Base-by-base conservation (phyloP, 2,329 filamentous ascomycete species). In the Diaporthe aspalathi region DNA sequence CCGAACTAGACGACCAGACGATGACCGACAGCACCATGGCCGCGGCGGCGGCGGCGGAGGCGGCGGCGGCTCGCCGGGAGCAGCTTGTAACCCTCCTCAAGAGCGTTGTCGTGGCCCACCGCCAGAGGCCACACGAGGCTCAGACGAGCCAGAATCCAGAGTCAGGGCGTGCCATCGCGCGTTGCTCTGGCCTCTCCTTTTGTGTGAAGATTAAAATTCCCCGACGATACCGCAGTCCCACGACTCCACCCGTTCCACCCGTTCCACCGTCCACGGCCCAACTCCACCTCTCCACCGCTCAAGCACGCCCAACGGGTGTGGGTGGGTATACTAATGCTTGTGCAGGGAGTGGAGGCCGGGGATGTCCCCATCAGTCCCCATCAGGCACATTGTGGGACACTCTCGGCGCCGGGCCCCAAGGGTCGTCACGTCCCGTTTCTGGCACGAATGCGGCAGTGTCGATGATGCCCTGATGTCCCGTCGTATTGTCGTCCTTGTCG, bases 221-320 rank as follows among this genome's bases (percentile, higher is more conserved):
- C 60, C 45, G 60, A 50, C 27, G 29, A 65, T 2, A 43, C 57
- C 43, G 43, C 49, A n/a, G 12, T 35, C n/a, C 45, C 45, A 38
- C 27, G 43, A 22, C 45, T 50, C 60, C 60, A 38, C 60, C 60
- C 22, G 27, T 50, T 50, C 60, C 60, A 38, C 60, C 60, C 22
- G 27, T 50, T 50, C 60, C 60, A 65, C 60, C 50, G 38, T 5
- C 60, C n/a, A 16, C 60, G 27, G 43, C 60, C 60, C 20, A 65
- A 27, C 60, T 50, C 60, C 60, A 65, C 29, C 45, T 20, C 60
- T 50, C 60, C 60, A 65, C 45, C 45, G n/a, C 60, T 65, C 60
- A 29, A 50, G 29, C 60, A 50, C 29, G 60, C 60, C 60, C 3
- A 20, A 63, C 60, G 29, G 60, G 60, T 50, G 60, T 65, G 60